Percentiles rank a stretch among this genome's conserved stretches.
These are phyloP conservation scores for Aspergillus tamarii DNA, from an alignment of 2,329 filamentous ascomycete genomes.

Conservation along the genomic window DNA sequence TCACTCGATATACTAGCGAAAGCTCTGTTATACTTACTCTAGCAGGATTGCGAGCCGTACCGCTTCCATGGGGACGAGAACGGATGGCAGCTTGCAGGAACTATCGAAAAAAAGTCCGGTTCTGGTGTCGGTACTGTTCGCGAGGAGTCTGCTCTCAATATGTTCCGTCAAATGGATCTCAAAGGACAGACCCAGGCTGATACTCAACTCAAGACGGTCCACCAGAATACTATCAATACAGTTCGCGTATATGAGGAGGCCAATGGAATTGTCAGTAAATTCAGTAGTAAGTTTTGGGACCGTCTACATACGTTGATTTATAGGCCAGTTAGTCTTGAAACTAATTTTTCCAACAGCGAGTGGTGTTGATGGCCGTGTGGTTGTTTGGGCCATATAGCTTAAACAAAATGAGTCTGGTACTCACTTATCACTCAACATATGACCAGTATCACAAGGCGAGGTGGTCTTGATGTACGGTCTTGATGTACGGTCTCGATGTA, in stretches of 20 bases:
- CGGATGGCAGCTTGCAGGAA: constrained; percentile 83
- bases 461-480: background rate
- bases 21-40: background rate
- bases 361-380: constrained; percentile 80
- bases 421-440: constrained; percentile 4
- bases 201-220: constrained; percentile 90
- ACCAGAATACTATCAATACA: constrained; percentile 94
- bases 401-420: constrained; percentile 1
- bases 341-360: constrained; percentile 59
- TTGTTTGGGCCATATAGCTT: constrained; percentile 72
- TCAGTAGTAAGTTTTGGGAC: constrained; percentile 71
- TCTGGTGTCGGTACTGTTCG: constrained; percentile 62
- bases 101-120: constrained; percentile 73
- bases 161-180: constrained; percentile 98
- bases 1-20: background rate
- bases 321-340: background rate
- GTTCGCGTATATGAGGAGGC: constrained; percentile 74
- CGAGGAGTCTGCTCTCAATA: constrained; percentile 93
- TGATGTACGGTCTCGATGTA: no score
- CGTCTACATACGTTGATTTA: background rate
- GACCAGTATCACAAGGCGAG: background rate
- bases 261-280: constrained; percentile 70
- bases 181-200: constrained; percentile 92
- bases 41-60: constrained; percentile 76
- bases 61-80: constrained; percentile 76